Evolutionary conservation across 139 green algal genomes (phyloP).

Genomic region (Gonium pectorale): DNA sequence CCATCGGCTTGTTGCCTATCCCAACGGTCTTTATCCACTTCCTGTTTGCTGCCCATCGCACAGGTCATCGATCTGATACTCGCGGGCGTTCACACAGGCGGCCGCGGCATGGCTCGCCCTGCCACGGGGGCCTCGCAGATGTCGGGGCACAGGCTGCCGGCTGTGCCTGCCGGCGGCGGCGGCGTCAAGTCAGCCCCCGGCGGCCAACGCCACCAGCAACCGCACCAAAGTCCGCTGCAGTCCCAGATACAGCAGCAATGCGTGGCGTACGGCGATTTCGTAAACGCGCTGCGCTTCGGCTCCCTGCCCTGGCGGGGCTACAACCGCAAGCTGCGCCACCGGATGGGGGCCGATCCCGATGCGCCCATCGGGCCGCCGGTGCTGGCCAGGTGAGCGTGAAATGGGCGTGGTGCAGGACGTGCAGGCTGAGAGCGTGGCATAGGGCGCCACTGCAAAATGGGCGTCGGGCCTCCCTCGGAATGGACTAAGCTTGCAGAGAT

Average conservation of each 20-base stretch:
- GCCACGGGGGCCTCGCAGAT: too few relatives aligned
- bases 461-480: too few relatives aligned
- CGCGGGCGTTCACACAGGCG: not conserved
- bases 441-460: too few relatives aligned
- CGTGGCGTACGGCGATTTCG: conserved; percentile 26
- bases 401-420: not conserved
- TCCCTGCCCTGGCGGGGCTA: conserved; percentile 24
- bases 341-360: conserved; percentile 11
- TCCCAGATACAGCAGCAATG: not conserved
- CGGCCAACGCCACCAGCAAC: not conserved
- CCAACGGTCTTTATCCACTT: too few relatives aligned
- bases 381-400: not conserved
- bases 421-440: too few relatives aligned
- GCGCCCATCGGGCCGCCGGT: conserved; percentile 16
- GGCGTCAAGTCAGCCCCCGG: too few relatives aligned
- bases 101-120: too few relatives aligned
- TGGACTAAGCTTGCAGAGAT: too few relatives aligned
- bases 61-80: conserved; percentile 37
- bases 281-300: conserved; percentile 27
- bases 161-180: not conserved
- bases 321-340: conserved; percentile 29
- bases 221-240: not conserved
- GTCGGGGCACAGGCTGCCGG: too few relatives aligned
- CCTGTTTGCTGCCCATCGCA: too few relatives aligned
- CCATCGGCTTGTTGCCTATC: too few relatives aligned